Percentiles rank a stretch among this genome's conserved stretches.
These are phyloP conservation scores for Nigrograna mackinnonii DNA, from an alignment of 2,329 filamentous ascomycete genomes.

Conservation along the genomic window DNA sequence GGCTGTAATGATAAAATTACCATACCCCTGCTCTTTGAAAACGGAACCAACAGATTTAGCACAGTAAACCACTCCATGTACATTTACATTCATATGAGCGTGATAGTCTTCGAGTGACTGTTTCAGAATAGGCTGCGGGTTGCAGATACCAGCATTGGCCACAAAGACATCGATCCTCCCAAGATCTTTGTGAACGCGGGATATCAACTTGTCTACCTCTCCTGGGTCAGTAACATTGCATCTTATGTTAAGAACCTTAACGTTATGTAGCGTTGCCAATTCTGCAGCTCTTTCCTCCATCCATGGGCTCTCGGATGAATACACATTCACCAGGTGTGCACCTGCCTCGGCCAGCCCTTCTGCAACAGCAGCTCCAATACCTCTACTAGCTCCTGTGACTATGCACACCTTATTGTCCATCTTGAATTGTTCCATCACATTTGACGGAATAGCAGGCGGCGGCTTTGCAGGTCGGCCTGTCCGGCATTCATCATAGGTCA, in stretches of 20 bases:
- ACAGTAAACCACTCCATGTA: constrained; percentile 62
- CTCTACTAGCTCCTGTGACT: constrained; percentile 53
- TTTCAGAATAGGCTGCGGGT: constrained; percentile 60
- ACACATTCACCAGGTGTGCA: no score
- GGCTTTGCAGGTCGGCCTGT: no score
- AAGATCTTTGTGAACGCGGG: constrained; percentile 69
- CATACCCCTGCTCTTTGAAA: constrained; percentile 50
- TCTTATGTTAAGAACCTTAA: no score
- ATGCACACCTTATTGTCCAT: constrained; percentile 45
- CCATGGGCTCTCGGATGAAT: no score
- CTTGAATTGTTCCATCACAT: constrained; percentile 35
- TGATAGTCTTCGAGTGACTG: constrained; percentile 66
- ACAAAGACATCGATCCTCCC: constrained; percentile 67
- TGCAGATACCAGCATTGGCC: constrained; percentile 64
- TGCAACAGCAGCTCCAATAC: constrained; percentile 55
- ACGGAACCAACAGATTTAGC: constrained; percentile 46
- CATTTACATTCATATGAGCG: constrained; percentile 67
- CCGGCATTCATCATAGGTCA: no score
- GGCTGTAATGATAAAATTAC: constrained; percentile 66
- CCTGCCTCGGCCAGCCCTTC: constrained; percentile 45
- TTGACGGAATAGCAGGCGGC: constrained; percentile 28
- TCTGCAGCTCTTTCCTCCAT: no score
- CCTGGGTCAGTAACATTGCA: constrained; percentile 55
- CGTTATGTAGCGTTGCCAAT: constrained; percentile 58
- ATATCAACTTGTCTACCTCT: constrained; percentile 58